Conservation (phyloP, 1,284 basidiomycete genomes). For the Ustilago shanxiensis region DNA sequence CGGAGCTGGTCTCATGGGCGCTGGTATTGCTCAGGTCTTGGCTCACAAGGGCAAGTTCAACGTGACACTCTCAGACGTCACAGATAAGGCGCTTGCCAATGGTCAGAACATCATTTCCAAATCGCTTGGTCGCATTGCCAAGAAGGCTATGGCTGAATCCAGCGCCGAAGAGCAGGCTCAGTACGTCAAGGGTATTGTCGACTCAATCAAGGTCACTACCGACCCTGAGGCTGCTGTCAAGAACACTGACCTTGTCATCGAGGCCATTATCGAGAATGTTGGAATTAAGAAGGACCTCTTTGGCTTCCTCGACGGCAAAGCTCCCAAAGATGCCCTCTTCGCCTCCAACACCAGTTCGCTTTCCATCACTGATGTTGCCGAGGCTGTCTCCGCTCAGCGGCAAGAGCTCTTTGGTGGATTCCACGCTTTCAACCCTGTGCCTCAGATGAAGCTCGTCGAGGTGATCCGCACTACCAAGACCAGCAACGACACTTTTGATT, state of each 20-base stretch:
- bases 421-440: slow-evolving; percentile 74
- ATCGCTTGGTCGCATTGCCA: slow-evolving; percentile 73
- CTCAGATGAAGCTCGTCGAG: slow-evolving; percentile 75
- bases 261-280: slow-evolving; percentile 76
- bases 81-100: slow-evolving; percentile 72
- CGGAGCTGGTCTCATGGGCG: slow-evolving; percentile 69
- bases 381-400: slow-evolving; percentile 53
- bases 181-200: slow-evolving; percentile 71
- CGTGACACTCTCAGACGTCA: slow-evolving; percentile 71
- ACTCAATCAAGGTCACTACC: slow-evolving; percentile 73
- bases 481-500: slow-evolving; percentile 72
- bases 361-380: slow-evolving; percentile 74
- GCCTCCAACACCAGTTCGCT: slow-evolving; percentile 75
- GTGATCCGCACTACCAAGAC: slow-evolving; percentile 74
- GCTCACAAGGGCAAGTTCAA: slow-evolving; percentile 69
- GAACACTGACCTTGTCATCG: slow-evolving; percentile 74
- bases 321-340: slow-evolving; percentile 73
- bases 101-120: slow-evolving; percentile 74
- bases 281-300: slow-evolving; percentile 75
- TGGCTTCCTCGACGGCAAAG: slow-evolving; percentile 73
- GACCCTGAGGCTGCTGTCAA: slow-evolving; percentile 73
- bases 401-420: slow-evolving; percentile 70
- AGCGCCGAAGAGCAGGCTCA: slow-evolving; percentile 70
- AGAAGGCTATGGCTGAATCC: slow-evolving; percentile 73
- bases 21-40: slow-evolving; percentile 68